phyloP scores from a whole-genome alignment of 306 rosid species.

The Medicago lupulina region DNA sequence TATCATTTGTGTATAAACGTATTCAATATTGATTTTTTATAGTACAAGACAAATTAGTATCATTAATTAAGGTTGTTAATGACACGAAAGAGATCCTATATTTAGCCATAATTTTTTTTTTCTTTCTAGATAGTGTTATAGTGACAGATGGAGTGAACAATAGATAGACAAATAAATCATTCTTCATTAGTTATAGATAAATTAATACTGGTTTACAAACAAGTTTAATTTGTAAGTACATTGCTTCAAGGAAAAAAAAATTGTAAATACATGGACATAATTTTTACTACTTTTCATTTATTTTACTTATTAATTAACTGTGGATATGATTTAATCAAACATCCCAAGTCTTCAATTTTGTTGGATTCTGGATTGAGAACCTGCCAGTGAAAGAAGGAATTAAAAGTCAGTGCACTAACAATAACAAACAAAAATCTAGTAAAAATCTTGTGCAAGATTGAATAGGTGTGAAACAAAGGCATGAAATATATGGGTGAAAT shows the following conservation, averaged over 20 bases:
- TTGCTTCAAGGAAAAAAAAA: constrained; percentile 9
- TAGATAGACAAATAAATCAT: background rate
- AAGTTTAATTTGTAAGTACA: constrained; percentile 24
- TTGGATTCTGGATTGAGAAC: constrained; percentile 38
- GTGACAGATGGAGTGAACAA: too few species aligned
- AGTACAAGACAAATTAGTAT: too few species aligned
- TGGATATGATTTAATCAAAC: constrained; percentile 16
- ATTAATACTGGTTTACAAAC: constrained; percentile 31
- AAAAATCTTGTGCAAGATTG: background rate
- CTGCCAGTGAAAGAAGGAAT: constrained; percentile 32
- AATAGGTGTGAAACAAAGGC: background rate
- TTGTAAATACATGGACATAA: constrained; percentile 14
- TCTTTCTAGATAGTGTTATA: too few species aligned
- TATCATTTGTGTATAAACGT: too few species aligned
- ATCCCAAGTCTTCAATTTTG: constrained; percentile 9
- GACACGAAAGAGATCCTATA: too few species aligned
- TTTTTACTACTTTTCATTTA: constrained; percentile 13
- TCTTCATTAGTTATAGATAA: constrained; percentile 27
- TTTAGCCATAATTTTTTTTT: too few species aligned
- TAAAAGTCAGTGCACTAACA: too few species aligned
- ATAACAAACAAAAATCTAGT: background rate
- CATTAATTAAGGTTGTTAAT: too few species aligned
- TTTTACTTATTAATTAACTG: constrained; percentile 33
- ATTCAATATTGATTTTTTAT: too few species aligned
- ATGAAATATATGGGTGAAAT: background rate